phyloP scores from a whole-genome alignment of 306 rosid genomes.

The Inga leiocalycina region DNA sequence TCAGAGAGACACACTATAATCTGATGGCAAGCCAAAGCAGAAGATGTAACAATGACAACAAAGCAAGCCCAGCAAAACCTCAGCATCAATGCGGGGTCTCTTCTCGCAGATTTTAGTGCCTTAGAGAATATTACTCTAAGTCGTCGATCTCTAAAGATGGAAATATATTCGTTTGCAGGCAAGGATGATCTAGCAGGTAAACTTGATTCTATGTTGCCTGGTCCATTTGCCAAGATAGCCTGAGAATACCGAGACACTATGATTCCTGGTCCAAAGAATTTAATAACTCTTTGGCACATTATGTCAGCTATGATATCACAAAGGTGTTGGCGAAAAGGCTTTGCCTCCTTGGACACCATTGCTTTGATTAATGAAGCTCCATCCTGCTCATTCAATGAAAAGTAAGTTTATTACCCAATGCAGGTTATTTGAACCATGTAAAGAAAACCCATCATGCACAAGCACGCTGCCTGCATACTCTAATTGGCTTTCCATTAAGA shows the following conservation, averaged over 20 bases:
- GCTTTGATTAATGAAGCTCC: constrained; percentile 87
- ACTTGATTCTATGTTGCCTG: constrained; percentile 50
- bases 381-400: constrained; percentile 58
- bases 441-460: constrained; percentile 8
- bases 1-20: constrained; percentile 63
- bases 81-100: constrained; percentile 57
- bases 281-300: constrained; percentile 63
- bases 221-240: constrained; percentile 46
- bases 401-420: constrained; percentile 17
- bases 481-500: neutral
- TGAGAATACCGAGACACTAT: constrained; percentile 41
- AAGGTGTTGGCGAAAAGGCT: constrained; percentile 63
- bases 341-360: constrained; percentile 77
- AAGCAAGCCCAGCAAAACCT: constrained; percentile 74
- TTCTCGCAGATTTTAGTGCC: constrained; percentile 65
- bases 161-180: constrained; percentile 42
- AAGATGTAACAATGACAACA: constrained; percentile 55
- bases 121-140: constrained; percentile 68
- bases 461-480: neutral
- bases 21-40: constrained; percentile 73
- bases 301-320: constrained; percentile 63
- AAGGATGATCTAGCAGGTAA: constrained; percentile 19
- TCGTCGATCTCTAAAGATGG: constrained; percentile 72
- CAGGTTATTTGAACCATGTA: constrained; percentile 11
- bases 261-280: constrained; percentile 52